These are phyloP conservation scores for Berkeleyomyces rouxiae DNA, from an alignment of 2,329 filamentous ascomycete genomes.

Conservation along the genomic window DNA sequence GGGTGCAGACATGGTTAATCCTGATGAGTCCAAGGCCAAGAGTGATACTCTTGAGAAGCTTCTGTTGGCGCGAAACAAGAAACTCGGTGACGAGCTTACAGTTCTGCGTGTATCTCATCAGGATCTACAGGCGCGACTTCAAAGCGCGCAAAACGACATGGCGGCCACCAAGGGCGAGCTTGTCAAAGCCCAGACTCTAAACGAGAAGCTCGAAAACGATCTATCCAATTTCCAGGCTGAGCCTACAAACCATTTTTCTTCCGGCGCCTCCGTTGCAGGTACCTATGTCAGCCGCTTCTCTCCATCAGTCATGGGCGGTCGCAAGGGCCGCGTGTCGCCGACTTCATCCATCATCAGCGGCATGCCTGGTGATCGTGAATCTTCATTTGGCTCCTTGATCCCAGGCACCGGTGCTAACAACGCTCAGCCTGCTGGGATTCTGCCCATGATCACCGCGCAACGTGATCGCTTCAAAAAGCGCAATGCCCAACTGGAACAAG, in stretches of 20 bases:
- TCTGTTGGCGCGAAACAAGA: constrained; percentile 85
- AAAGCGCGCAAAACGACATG: constrained; percentile 68
- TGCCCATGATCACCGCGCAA: constrained; percentile 97
- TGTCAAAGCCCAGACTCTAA: constrained; percentile 68
- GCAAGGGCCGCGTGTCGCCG: constrained; percentile 60
- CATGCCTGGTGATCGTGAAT: constrained; percentile 36
- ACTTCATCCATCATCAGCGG: constrained; percentile 97
- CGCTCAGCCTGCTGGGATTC: constrained; percentile 47
- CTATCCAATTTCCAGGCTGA: constrained; percentile 72
- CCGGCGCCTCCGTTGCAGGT: constrained; percentile 80
- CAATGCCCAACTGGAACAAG: constrained; percentile 76
- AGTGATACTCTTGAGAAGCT: constrained; percentile 82
- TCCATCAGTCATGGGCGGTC: constrained; percentile 40
- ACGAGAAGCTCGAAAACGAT: constrained; percentile 81
- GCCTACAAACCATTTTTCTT: constrained; percentile 59
- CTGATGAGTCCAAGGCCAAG: constrained; percentile 33
- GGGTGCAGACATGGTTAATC: constrained; percentile 15
- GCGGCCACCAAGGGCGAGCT: constrained; percentile 71
- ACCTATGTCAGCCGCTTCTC: constrained; percentile 74
- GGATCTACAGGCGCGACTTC: constrained; percentile 67
- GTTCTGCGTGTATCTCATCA: constrained; percentile 86
- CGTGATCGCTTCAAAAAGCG: constrained; percentile 96
- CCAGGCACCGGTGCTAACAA: constrained; percentile 32
- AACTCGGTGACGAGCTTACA: constrained; percentile 83
- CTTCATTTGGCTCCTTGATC: constrained; percentile 37